Percentiles rank a stretch among this genome's conserved stretches.
These are phyloP conservation scores for Penicillium sp. DNA, from an alignment of 2,329 filamentous ascomycete species.

Conservation along the genomic window DNA sequence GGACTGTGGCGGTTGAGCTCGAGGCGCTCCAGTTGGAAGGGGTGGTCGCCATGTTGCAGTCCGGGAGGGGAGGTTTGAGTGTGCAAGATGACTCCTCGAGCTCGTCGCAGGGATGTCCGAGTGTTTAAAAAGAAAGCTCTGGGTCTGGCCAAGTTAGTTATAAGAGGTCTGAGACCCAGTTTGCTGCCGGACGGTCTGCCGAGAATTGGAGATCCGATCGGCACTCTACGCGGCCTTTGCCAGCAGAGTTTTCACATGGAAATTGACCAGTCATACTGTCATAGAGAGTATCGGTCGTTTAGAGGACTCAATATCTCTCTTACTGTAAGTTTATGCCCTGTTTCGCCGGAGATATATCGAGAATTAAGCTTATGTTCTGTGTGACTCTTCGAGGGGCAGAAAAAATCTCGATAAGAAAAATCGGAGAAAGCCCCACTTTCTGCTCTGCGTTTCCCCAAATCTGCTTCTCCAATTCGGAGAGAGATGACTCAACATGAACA, in stretches of 20 bases:
- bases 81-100: background rate
- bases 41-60: background rate
- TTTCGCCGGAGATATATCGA: background rate
- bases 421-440: background rate
- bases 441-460: background rate
- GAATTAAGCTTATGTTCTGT: background rate
- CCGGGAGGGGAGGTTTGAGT: background rate
- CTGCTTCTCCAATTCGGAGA: conserved; percentile 12
- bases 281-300: background rate
- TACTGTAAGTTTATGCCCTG: background rate
- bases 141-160: background rate
- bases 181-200: background rate
- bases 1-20: conserved; percentile 6
- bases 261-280: background rate
- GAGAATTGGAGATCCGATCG: conserved; percentile 7
- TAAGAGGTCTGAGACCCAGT: background rate
- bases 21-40: conserved; percentile 9
- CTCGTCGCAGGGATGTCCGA: background rate
- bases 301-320: background rate
- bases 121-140: background rate
- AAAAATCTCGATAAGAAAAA: conserved; percentile 11
- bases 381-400: background rate
- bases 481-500: background rate
- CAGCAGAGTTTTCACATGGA: background rate
- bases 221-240: background rate